phyloP scores from a whole-genome alignment of 768 basidiomycete species.

The Neoboletus subvelutipes region DNA sequence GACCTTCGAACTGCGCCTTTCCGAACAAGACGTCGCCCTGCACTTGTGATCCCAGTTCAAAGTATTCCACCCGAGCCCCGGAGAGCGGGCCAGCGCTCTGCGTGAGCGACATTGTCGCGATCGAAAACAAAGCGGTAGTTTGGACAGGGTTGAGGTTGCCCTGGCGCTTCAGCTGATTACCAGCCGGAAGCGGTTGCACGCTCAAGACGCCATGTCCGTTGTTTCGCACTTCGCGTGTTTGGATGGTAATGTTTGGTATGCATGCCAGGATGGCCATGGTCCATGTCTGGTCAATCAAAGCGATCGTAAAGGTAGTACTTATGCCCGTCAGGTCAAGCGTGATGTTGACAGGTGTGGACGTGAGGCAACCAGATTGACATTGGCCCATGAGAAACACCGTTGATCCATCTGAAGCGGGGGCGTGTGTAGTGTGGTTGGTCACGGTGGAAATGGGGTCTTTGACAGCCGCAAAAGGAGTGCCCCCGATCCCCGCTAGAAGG shows the following conservation, averaged over 20 bases:
- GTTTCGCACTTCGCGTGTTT: slow-evolving; percentile 30
- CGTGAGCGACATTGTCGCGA: slow-evolving; percentile 15
- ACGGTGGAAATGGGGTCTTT: slow-evolving; percentile 8
- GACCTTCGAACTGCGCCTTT: slow-evolving; percentile 6
- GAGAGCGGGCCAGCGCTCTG: neutral
- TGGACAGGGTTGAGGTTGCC: slow-evolving; percentile 27
- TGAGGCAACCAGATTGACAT: slow-evolving; percentile 21
- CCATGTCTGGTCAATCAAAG: slow-evolving; percentile 19
- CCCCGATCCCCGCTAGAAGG: neutral
- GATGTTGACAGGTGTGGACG: neutral
- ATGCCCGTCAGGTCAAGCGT: slow-evolving; percentile 16
- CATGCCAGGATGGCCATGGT: slow-evolving; percentile 22
- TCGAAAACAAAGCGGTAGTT: slow-evolving; percentile 24
- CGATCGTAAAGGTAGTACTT: slow-evolving; percentile 12
- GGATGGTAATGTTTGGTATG: slow-evolving; percentile 21
- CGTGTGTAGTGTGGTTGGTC: slow-evolving; percentile 25
- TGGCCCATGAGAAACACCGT: slow-evolving; percentile 21
- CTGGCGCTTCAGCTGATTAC: slow-evolving; percentile 14
- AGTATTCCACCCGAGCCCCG: neutral
- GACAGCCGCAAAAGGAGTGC: slow-evolving; percentile 3
- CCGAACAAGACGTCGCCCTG: slow-evolving; percentile 25
- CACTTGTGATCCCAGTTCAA: slow-evolving; percentile 15
- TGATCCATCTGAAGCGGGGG: slow-evolving; percentile 20
- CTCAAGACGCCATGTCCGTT: slow-evolving; percentile 16
- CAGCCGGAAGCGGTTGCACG: slow-evolving; percentile 18